Percentiles rank a stretch among this genome's conserved stretches.
Conservation (phyloP, 108 stramenopile genomes). For the Conticribra weissflogii region DNA sequence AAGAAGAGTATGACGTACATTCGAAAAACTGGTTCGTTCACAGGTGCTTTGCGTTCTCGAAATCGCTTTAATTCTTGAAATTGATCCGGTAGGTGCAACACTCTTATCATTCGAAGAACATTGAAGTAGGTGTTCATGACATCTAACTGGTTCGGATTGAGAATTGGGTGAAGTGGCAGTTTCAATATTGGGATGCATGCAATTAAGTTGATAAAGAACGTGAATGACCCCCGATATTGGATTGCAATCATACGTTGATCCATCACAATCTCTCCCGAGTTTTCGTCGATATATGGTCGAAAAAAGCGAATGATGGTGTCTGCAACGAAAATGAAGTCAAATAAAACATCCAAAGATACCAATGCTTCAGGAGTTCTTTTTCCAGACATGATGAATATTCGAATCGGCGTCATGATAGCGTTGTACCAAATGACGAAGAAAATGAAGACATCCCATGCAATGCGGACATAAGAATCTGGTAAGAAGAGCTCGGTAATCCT, state of each 20-base stretch:
- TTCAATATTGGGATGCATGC: slow-evolving; percentile 50
- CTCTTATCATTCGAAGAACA: slow-evolving; percentile 49
- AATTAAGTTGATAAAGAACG: slow-evolving; percentile 44
- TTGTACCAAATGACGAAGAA: slow-evolving; percentile 60
- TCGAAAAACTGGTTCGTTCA: slow-evolving; percentile 54
- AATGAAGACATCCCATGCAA: slow-evolving; percentile 51
- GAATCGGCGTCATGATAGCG: slow-evolving; percentile 45
- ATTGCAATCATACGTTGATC: slow-evolving; percentile 27
- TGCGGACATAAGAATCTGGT: slow-evolving; percentile 37
- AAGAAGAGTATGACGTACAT: slow-evolving; percentile 58
- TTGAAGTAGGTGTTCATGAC: slow-evolving; percentile 23
- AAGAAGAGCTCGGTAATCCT: slow-evolving; percentile 22
- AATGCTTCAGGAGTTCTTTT: slow-evolving; percentile 28
- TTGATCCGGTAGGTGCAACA: slow-evolving; percentile 41
- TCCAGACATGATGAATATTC: slow-evolving; percentile 44
- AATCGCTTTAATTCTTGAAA: slow-evolving; percentile 50
- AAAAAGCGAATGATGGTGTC: slow-evolving; percentile 46
- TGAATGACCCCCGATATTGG: slow-evolving; percentile 24
- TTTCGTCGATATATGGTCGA: slow-evolving; percentile 45
- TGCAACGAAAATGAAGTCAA: slow-evolving; percentile 55
- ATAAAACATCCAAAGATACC: slow-evolving; percentile 20
- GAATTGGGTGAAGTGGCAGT: slow-evolving; percentile 23
- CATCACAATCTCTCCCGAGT: slow-evolving; percentile 43
- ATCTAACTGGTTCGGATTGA: slow-evolving; percentile 11
- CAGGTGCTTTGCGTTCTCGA: slow-evolving; percentile 28